Percentiles rank a stretch among this genome's conserved stretches.
Evolutionary conservation across 228 moss, liverwort and hornwort genomes (phyloP).

Genomic region (Sphagnum fallax): DNA sequence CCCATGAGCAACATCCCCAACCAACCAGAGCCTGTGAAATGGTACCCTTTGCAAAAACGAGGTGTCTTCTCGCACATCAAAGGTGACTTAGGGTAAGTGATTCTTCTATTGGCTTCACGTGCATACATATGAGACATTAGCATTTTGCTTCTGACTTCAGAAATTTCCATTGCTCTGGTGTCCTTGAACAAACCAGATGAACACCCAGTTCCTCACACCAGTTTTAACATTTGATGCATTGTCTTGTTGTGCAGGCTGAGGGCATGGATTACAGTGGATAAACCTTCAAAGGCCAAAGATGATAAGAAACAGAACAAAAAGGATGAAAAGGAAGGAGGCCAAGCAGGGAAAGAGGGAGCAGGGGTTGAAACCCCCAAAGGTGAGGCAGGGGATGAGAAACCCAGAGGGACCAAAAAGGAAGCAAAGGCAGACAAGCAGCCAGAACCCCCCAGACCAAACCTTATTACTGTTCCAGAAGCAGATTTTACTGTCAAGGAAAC

Average conservation of each 20-base stretch:
- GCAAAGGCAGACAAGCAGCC: background rate
- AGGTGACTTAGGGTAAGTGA: conserved; percentile 41
- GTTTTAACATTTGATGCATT: too few species aligned
- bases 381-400: background rate
- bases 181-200: background rate
- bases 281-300: background rate
- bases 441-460: conserved; percentile 4
- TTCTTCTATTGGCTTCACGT: background rate
- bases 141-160: background rate
- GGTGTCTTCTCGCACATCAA: conserved; percentile 44
- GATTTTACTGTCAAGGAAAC: conserved; percentile 38
- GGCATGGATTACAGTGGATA: background rate
- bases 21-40: conserved; percentile 34
- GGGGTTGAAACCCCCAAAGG: background rate
- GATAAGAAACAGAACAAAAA: background rate
- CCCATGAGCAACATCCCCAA: conserved; percentile 26
- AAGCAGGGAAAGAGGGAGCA: background rate
- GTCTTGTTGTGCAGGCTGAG: background rate
- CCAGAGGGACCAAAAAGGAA: background rate
- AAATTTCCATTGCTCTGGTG: background rate
- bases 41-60: conserved; percentile 37
- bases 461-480: conserved; percentile 19
- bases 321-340: conserved; percentile 1
- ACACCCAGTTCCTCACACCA: background rate
- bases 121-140: background rate